Percentiles rank a stretch among this genome's conserved stretches.
Conservation (phyloP, 306 rosid species). For the Trifolium dubium region DNA sequence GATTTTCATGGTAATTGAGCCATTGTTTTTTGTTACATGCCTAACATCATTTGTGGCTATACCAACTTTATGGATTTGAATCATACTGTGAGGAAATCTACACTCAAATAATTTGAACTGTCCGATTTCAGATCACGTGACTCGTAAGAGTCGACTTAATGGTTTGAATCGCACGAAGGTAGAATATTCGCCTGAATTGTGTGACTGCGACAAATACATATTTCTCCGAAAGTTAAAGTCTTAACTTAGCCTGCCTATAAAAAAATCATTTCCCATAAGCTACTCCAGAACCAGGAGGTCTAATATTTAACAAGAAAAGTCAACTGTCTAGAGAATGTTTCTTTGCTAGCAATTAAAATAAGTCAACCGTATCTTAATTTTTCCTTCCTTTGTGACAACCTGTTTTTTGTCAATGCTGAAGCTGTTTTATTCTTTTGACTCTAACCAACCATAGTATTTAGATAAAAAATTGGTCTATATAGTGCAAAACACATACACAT, state of each 20-base stretch:
- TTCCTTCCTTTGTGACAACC: conserved; percentile 43
- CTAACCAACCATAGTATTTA: background rate
- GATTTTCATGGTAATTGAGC: conserved; percentile 15
- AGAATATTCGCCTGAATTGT: background rate
- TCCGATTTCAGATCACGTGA: background rate
- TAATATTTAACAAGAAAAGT: conserved; percentile 33
- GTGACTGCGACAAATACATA: background rate
- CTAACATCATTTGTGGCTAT: background rate
- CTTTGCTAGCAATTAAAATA: conserved; percentile 25
- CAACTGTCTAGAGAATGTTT: conserved; percentile 29
- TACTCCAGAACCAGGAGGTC: background rate
- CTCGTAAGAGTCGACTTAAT: no score
- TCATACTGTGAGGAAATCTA: background rate
- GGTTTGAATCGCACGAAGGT: background rate
- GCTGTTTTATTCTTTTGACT: conserved; percentile 32
- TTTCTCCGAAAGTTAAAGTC: background rate
- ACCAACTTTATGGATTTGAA: conserved; percentile 2
- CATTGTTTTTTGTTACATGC: background rate
- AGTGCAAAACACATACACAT: background rate
- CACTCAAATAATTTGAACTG: background rate
- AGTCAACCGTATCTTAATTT: conserved; percentile 38
- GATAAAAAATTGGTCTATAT: background rate
- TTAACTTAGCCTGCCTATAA: background rate
- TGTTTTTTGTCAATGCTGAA: conserved; percentile 26
- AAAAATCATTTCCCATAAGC: background rate